Percentiles rank a stretch among this genome's conserved stretches.
These are phyloP conservation scores for Calonectria pauciramosa DNA, from an alignment of 2,329 filamentous ascomycete genomes.

Conservation along the genomic window DNA sequence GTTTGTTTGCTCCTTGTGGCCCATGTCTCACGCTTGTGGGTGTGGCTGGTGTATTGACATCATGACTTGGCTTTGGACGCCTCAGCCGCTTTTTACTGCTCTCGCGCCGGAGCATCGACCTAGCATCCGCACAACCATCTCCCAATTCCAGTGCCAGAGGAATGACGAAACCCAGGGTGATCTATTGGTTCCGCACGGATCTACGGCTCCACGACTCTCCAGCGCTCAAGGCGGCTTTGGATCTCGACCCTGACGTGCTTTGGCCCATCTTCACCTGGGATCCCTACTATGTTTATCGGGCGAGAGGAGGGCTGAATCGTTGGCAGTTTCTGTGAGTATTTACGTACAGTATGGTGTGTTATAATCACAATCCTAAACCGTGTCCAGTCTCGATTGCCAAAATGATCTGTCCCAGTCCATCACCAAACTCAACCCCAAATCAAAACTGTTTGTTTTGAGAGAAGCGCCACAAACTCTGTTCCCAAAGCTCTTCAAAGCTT, in stretches of 20 bases:
- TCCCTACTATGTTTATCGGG: slow-evolving; percentile 82
- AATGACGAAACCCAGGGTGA: slow-evolving; percentile 62
- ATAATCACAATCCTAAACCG: slow-evolving; percentile 1
- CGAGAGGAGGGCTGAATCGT: slow-evolving; percentile 78
- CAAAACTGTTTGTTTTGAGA: slow-evolving; percentile 78
- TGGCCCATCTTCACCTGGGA: slow-evolving; percentile 88
- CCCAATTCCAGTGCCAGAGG: background rate
- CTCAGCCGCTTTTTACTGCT: slow-evolving; percentile 6
- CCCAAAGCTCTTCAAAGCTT: slow-evolving; percentile 79
- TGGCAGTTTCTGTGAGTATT: slow-evolving; percentile 76
- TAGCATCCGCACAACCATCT: background rate
- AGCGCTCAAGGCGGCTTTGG: slow-evolving; percentile 78
- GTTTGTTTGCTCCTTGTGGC: background rate
- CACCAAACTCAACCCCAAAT: slow-evolving; percentile 76
- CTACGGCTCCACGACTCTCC: slow-evolving; percentile 83
- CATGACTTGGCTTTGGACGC: slow-evolving; percentile 37
- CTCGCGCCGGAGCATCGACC: background rate
- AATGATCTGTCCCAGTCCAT: slow-evolving; percentile 77
- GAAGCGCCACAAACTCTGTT: slow-evolving; percentile 80
- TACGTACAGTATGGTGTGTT: background rate
- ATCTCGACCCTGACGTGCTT: slow-evolving; percentile 75
- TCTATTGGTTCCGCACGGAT: slow-evolving; percentile 87
- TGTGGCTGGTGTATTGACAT: slow-evolving; percentile 45
- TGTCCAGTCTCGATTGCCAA: slow-evolving; percentile 76
- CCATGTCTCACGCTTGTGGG: background rate